These are phyloP conservation scores for Oleoguttula mirabilis DNA, from an alignment of 495 filamentous ascomycete species.

Conservation along the genomic window DNA sequence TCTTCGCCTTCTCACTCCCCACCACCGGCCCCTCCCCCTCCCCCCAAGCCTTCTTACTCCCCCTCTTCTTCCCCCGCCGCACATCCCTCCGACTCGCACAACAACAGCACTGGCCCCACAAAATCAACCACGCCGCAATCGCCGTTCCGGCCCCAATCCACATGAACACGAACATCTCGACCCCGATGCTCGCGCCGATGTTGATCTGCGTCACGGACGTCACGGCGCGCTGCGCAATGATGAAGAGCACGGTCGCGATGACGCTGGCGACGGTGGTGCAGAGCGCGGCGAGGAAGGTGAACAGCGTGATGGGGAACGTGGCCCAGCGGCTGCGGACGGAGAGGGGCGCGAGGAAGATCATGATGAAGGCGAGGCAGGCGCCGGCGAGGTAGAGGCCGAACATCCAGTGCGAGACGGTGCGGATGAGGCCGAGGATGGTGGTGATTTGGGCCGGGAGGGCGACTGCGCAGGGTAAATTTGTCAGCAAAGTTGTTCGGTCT, in stretches of 20 bases:
- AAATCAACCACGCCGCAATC: conserved; percentile 56
- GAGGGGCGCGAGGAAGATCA: conserved; percentile 51
- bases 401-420: conserved; percentile 76
- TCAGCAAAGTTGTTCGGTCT: neutral
- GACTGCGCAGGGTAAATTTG: conserved; percentile 39
- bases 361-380: conserved; percentile 51
- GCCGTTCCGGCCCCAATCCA: conserved; percentile 64
- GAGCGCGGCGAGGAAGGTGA: conserved; percentile 52
- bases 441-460: conserved; percentile 61
- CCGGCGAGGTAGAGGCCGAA: conserved; percentile 74
- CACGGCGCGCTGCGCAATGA: conserved; percentile 65
- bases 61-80: conserved; percentile 39
- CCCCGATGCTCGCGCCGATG: conserved; percentile 58
- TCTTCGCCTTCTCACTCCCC: too few species aligned
- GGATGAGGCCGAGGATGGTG: conserved; percentile 60
- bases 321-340: conserved; percentile 44
- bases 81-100: conserved; percentile 51
- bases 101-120: conserved; percentile 63
- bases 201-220: conserved; percentile 51
- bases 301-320: conserved; percentile 42
- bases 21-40: too few species aligned
- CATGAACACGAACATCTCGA: conserved; percentile 71
- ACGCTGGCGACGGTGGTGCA: conserved; percentile 56
- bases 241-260: conserved; percentile 68
- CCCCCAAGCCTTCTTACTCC: conserved; percentile 23